These are phyloP conservation scores for Helenozyma rhizophorensis DNA, from an alignment of 805 yeast species.

Conservation along the genomic window DNA sequence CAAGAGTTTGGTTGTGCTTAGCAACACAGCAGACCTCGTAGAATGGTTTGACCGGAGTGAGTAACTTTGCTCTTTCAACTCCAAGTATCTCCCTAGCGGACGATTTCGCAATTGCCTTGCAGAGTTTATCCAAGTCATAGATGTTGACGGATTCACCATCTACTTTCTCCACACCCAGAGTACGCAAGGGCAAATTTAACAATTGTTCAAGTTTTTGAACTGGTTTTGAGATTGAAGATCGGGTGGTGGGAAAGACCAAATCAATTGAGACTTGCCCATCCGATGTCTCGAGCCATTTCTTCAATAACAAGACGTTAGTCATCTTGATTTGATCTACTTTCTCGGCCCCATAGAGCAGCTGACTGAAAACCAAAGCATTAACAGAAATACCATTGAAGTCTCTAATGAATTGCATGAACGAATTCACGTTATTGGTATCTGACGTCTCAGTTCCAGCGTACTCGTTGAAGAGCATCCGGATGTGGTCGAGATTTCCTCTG, in stretches of 20 bases:
- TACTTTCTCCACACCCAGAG: background rate
- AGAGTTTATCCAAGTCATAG: conserved; percentile 10
- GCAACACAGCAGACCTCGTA: conserved; percentile 46
- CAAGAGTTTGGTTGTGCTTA: conserved; percentile 24
- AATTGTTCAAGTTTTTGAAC: no score
- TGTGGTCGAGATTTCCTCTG: conserved; percentile 8
- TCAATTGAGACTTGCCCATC: no score
- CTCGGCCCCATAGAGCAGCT: background rate
- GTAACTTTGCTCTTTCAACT: conserved; percentile 33
- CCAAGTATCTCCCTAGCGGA: conserved; percentile 39
- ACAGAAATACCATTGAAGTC: conserved; percentile 12
- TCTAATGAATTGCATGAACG: no score
- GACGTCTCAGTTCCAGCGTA: background rate
- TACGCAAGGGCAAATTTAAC: background rate
- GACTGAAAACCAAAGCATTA: conserved; percentile 9
- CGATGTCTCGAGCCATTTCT: no score
- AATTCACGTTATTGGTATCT: no score
- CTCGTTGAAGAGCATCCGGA: conserved; percentile 1
- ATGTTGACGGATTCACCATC: background rate
- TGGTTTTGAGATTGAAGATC: no score
- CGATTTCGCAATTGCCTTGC: conserved; percentile 23
- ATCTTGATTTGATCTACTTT: conserved; percentile 9
- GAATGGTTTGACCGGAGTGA: conserved; percentile 41
- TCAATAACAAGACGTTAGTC: conserved; percentile 6
- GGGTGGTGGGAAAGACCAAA: no score